Conservation (phyloP, 805 yeast species). For the Schwanniomyces occidentalis region DNA sequence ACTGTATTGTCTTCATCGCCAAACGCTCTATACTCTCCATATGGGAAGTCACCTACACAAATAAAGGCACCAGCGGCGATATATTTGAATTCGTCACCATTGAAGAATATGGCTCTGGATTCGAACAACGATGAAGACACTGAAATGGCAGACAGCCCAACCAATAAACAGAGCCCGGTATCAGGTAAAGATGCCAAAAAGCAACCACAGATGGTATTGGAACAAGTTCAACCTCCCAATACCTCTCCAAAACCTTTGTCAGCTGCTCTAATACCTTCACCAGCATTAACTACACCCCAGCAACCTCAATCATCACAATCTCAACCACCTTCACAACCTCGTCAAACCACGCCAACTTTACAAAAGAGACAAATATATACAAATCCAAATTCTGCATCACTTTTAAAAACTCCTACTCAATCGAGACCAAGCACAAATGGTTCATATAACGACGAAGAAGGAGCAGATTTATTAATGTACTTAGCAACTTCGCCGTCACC, state of each 20-base stretch:
- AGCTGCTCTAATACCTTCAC: constrained; percentile 28
- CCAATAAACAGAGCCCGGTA: constrained; percentile 22
- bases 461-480: constrained; percentile 79
- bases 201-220: constrained; percentile 29
- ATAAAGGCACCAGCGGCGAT: constrained; percentile 35
- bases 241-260: constrained; percentile 23
- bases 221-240: constrained; percentile 26
- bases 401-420: constrained; percentile 41
- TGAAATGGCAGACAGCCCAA: constrained; percentile 31
- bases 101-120: constrained; percentile 19
- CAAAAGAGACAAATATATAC: constrained; percentile 21
- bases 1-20: constrained; percentile 28
- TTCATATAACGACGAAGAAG: constrained; percentile 52
- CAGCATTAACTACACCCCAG: constrained; percentile 18
- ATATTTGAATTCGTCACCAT: constrained; percentile 36
- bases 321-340: constrained; percentile 1
- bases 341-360: constrained; percentile 32
- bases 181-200: constrained; percentile 11
- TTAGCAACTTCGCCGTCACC: constrained; percentile 84
- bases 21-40: constrained; percentile 37
- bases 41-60: constrained; percentile 41
- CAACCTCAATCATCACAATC: background rate
- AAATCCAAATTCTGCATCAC: constrained; percentile 5
- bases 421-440: constrained; percentile 18
- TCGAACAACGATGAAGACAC: constrained; percentile 9